A percentile compares a stretch with the other conserved stretches of the same genome.
Conservation (phyloP, 164 flowering plant genomes). For the Taxillus chinensis region DNA sequence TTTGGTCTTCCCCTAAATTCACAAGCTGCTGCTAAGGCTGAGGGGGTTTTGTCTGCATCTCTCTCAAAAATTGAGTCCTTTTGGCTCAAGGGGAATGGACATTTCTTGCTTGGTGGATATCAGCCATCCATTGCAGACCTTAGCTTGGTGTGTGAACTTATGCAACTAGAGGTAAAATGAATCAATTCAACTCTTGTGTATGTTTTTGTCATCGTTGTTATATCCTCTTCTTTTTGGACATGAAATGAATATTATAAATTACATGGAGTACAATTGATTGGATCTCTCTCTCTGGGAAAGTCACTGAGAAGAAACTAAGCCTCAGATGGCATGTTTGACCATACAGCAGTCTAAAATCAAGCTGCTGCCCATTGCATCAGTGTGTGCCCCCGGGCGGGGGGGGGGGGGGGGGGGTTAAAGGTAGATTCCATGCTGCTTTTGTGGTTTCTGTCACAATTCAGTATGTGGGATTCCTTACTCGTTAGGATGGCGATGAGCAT, state of each 20-base stretch:
- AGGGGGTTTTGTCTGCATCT: conserved; percentile 40
- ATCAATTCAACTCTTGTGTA: background rate
- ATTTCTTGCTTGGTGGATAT: conserved; percentile 52
- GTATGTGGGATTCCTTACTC: too few relatives aligned
- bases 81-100: conserved; percentile 66
- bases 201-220: background rate
- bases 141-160: conserved; percentile 80
- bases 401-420: too few relatives aligned
- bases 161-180: conserved; percentile 70
- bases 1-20: conserved; percentile 51
- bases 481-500: too few relatives aligned
- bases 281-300: too few relatives aligned
- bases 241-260: background rate
- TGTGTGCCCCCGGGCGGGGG: background rate
- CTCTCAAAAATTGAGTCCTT: conserved; percentile 52
- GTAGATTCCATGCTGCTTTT: too few relatives aligned
- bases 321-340: too few relatives aligned
- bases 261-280: too few relatives aligned
- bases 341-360: too few relatives aligned
- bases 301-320: too few relatives aligned
- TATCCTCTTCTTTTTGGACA: background rate
- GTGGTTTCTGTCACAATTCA: too few relatives aligned
- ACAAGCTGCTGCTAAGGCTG: conserved; percentile 53
- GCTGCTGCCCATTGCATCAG: background rate
- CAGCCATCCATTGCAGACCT: conserved; percentile 92